Evolutionary conservation across 768 basidiomycete genomes (phyloP), one percentile per base, ranked within the genome.

Genomic region (Leucosporidium scottii): DNA sequence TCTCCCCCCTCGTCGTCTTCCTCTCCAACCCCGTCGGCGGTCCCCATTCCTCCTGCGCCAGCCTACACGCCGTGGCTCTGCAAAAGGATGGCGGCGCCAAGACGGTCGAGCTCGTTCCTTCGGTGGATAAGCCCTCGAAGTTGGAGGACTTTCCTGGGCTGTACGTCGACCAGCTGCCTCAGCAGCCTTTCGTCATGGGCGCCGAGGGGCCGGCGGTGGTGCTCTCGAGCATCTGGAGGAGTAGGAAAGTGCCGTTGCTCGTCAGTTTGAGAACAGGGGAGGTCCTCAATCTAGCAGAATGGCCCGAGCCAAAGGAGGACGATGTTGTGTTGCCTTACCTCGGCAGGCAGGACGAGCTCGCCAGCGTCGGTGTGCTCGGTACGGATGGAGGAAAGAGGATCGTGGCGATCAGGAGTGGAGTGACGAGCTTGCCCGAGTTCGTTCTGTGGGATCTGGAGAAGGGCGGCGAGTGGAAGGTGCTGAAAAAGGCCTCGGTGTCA

Each of bases 81-180:
- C 59, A 7, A 13, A 44, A 44, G 13, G 13, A 8, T 44, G 39
- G 39, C 10, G 36, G 27, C 2, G 59, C 55, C 17, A 27, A 61
- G 21, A 34, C 60, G 13, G n/a, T 65, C 59, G 44, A 78, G 20
- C 75, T 86, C 3, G 80, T 85, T 1, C 81, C 81, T 13, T 72
- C 78, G 2, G 80, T 84, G 4, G 76, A 79, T 55, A 80, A 82
- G 31, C 79, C 82, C 0, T 71, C 73, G 4, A 48, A 69, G 4
- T 74, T 75, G 47, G 80, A 78, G 0, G 61, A 27, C 8, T 89
- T 88, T 76, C 87, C 87, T 0, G 87, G 88, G 0, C 77, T 89
- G 1, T 89, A 85, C 69, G 80, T 83, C 8, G 79, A 83, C 23
- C 82, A 81, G 68, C 77, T 88, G 23, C 76, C 81, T 0, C 50